Evolutionary conservation across 2,329 filamentous ascomycete genomes (phyloP).

Genomic region (Claviceps africana): DNA sequence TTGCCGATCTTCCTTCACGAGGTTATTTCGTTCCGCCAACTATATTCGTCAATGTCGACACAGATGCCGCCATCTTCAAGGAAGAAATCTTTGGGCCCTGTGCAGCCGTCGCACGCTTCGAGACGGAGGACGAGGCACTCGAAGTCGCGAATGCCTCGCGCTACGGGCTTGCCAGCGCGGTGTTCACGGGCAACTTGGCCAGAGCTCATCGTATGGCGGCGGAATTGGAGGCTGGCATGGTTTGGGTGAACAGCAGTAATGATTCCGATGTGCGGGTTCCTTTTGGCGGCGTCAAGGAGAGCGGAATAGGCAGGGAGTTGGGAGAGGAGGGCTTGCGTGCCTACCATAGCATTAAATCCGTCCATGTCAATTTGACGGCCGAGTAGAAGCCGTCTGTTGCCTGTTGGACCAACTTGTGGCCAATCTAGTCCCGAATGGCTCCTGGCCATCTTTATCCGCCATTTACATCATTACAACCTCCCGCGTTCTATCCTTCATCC

Average conservation of each 20-base stretch:
- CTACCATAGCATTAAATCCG: constrained; percentile 17
- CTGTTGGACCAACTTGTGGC: neutral
- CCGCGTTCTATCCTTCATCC: neutral
- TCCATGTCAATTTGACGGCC: constrained; percentile 16
- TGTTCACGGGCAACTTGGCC: constrained; percentile 40
- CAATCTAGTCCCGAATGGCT: neutral
- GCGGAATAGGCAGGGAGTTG: constrained; percentile 18
- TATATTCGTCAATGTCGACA: constrained; percentile 14
- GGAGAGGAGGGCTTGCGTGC: constrained; percentile 16
- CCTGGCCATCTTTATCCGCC: too few relatives aligned
- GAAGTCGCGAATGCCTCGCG: constrained; percentile 24
- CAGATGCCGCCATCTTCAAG: constrained; percentile 11
- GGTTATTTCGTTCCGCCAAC: constrained; percentile 18
- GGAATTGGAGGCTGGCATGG: constrained; percentile 39
- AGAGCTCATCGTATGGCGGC: constrained; percentile 26
- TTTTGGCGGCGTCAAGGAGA: constrained; percentile 21
- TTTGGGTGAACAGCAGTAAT: constrained; percentile 25
- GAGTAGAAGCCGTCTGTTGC: neutral
- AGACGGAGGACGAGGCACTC: constrained; percentile 16
- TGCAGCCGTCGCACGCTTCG: constrained; percentile 14
- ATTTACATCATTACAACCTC: too few relatives aligned
- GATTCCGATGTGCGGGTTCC: constrained; percentile 18
- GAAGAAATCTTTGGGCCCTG: constrained; percentile 21
- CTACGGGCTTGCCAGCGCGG: constrained; percentile 39
- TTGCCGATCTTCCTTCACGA: constrained; percentile 5